Percentiles rank a stretch among this genome's conserved stretches.
phyloP scores from a whole-genome alignment of 129 eudicot species.

The Gnaphalium uliginosum region DNA sequence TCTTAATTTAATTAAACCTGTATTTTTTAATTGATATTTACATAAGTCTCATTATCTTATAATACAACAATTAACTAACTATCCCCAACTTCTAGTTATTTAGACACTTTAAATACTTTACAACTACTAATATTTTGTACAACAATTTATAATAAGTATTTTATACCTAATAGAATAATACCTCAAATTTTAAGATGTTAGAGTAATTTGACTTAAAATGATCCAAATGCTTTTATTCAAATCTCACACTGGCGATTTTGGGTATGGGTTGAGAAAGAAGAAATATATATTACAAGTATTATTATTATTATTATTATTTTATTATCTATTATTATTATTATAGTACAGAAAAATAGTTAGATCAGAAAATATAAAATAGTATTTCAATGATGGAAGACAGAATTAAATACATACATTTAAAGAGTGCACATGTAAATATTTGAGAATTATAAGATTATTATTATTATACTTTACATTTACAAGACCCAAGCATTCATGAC shows the following conservation, averaged over 20 bases:
- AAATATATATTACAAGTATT: neutral
- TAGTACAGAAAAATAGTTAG: neutral
- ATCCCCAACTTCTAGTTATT: too few species aligned
- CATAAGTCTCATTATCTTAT: too few species aligned
- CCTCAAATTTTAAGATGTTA: too few species aligned
- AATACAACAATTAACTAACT: too few species aligned
- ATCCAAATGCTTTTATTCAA: neutral
- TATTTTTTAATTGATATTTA: too few species aligned
- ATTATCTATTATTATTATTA: neutral
- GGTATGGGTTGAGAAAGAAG: neutral
- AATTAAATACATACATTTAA: conserved; percentile 18
- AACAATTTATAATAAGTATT: too few species aligned
- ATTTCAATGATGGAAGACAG: neutral
- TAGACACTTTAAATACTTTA: too few species aligned
- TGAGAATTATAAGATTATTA: neutral
- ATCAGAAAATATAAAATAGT: conserved; percentile 7
- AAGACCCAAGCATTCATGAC: conserved; percentile 17
- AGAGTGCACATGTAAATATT: conserved; percentile 27
- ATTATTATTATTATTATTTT: too few species aligned
- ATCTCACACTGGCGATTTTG: neutral
- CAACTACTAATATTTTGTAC: too few species aligned
- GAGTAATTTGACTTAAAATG: conserved; percentile 7
- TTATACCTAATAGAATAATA: too few species aligned
- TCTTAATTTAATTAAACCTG: too few species aligned
- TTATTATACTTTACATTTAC: neutral